Base-by-base conservation (phyloP, 2,329 filamentous ascomycete species). In the Penicillium aurantiogriseum region DNA sequence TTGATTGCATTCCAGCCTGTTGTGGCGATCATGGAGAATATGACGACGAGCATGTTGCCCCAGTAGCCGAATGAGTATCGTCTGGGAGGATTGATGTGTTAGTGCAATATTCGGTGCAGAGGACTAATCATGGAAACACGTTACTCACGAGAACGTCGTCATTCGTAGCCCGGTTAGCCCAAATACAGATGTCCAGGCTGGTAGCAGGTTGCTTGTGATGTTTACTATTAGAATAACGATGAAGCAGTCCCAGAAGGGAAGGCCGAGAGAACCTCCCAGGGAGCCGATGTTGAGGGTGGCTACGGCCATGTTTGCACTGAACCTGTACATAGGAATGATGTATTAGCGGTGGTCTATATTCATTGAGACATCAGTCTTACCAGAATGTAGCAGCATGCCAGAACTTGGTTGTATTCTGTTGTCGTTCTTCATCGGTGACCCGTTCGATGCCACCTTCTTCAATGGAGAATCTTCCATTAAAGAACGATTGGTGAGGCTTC, bases 291-390 rank as follows among this genome's bases (percentile, higher is more conserved):
- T 74, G 3, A 74, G 59, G 1, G 72, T 74, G 7, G 71, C 72
- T 1, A 74, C 69, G 1, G 71, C 72, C 69, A 74, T 74, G 49
- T 74, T 74, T n/a, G 72, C 71, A 53, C 70, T 74, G 61, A 72
- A 52, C 71, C 71, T 74, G 29, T 53, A 46, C 2, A 43, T 27
- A 4, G 9, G 40, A 25, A 15, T 2, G 6, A 19, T 44, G 23
- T 15, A 2, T 43, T 31, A n/a, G 23, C n/a, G 9, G 15, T n/a
- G 17, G 7, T 27, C 8, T 11, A n/a, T 27, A 11, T n/a, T 27
- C 5, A 27, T 9, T 29, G 23, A 6, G 3, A n/a, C 11, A 27
- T 11, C 5, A 2, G n/a, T 47, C 42, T 19, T 53, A 56, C 58
- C 48, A 56, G 42, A 57, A 57, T n/a, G 54, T 68, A 45, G 64